A percentile compares a stretch with the other conserved stretches of the same genome.
Conservation (phyloP, 2,329 filamentous ascomycete genomes). For the Aspergillus jensenii region DNA sequence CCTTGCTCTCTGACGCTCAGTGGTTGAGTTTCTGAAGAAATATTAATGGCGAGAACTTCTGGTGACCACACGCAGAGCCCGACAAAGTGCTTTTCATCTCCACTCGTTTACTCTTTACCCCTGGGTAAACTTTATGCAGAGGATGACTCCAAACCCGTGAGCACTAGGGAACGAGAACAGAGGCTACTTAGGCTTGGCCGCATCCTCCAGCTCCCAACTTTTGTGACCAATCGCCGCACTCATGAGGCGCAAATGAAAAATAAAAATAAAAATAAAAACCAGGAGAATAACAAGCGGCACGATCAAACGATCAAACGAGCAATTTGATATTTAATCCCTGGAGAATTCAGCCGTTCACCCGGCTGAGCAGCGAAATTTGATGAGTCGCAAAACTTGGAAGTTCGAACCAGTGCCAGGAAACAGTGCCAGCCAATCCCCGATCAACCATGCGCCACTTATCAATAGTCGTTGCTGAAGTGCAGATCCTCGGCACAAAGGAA, state of each 20-base stretch:
- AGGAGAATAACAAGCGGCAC: not conserved
- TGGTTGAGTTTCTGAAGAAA: not conserved
- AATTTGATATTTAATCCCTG: not conserved
- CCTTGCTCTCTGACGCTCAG: not conserved
- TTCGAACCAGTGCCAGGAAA: not conserved
- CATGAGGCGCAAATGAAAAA: not conserved
- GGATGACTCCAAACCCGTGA: not conserved
- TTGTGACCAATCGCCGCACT: not conserved
- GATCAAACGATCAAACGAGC: not conserved
- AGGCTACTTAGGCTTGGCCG: not conserved
- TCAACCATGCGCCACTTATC: conserved; percentile 4
- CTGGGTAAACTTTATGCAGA: not conserved
- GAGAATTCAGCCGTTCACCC: not conserved
- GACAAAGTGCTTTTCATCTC: not conserved
- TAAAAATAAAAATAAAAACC: not conserved
- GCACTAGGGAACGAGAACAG: not conserved
- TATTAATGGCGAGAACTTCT: not conserved
- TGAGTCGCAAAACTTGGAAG: conserved; percentile 6
- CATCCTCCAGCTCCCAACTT: not conserved
- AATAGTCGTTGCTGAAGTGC: conserved; percentile 6
- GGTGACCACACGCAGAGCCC: not conserved
- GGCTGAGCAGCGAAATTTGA: not conserved
- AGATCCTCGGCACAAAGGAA: conserved; percentile 5
- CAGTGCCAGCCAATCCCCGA: conserved; percentile 6
- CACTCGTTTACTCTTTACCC: not conserved